Conservation (phyloP, 169 alveolate species). For the Perkinsus olseni region DNA sequence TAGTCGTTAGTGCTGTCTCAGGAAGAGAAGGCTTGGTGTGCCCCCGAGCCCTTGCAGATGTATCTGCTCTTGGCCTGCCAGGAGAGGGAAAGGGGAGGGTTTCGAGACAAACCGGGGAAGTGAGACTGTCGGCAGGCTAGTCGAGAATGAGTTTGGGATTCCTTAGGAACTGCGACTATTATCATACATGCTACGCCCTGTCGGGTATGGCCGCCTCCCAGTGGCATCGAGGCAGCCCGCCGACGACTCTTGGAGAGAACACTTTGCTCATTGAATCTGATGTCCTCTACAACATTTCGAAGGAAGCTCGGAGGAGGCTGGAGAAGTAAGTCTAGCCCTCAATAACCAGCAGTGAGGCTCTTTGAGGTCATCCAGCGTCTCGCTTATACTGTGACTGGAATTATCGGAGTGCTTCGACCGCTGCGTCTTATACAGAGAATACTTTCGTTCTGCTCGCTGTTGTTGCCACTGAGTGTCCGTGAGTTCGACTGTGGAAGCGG, state of each 20-base stretch:
- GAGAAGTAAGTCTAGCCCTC: neutral
- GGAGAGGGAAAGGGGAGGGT: slow-evolving; percentile 52
- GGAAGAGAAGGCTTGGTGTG: neutral
- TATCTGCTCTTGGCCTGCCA: slow-evolving; percentile 35
- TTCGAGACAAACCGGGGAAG: slow-evolving; percentile 84
- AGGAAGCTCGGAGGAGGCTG: neutral
- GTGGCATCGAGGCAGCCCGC: neutral
- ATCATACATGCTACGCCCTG: slow-evolving; percentile 79
- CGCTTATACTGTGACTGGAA: no score
- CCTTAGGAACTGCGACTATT: slow-evolving; percentile 56
- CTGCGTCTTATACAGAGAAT: no score
- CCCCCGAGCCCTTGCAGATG: slow-evolving; percentile 20
- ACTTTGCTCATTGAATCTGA: neutral
- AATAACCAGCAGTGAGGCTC: no score
- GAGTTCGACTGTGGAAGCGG: no score
- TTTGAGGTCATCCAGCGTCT: no score
- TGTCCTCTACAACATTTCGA: neutral
- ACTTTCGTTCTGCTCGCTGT: no score
- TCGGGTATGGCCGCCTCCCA: slow-evolving; percentile 57
- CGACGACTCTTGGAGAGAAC: neutral
- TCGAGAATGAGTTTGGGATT: no score
- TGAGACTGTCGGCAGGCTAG: no score
- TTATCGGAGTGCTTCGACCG: no score
- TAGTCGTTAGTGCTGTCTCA: slow-evolving; percentile 1
- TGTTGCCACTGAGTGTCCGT: no score